Evolutionary conservation across 345 rosid species (phyloP).

Genomic region (Citrus mangshanensis): DNA sequence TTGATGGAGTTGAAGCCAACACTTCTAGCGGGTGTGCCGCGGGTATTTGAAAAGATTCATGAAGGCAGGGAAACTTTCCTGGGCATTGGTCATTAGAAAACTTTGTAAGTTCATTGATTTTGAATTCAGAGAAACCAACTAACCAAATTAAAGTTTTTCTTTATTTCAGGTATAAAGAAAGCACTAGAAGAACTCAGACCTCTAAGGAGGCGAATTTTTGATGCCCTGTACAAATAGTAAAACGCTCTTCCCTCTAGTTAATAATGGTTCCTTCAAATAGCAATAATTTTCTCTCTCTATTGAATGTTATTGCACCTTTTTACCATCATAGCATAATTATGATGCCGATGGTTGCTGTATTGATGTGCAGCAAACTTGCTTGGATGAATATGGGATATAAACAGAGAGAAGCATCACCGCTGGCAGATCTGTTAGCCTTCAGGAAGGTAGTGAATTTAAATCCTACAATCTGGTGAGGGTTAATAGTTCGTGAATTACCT

Average conservation of each 20-base stretch:
- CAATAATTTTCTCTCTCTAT: not conserved
- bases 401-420: constrained; percentile 70
- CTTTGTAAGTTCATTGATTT: not conserved
- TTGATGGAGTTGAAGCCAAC: constrained; percentile 86
- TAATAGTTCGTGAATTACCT: not conserved
- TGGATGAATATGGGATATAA: constrained; percentile 90
- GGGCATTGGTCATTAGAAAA: not conserved
- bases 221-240: constrained; percentile 76
- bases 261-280: not conserved
- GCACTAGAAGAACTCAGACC: constrained; percentile 83
- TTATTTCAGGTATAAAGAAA: constrained; percentile 42
- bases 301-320: not conserved
- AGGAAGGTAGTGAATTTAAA: constrained; percentile 56
- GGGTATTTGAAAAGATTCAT: constrained; percentile 84
- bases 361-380: constrained; percentile 66
- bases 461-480: constrained; percentile 2
- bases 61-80: constrained; percentile 47
- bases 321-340: not conserved
- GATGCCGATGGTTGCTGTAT: constrained; percentile 10
- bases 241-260: constrained; percentile 14
- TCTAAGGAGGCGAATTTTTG: constrained; percentile 52
- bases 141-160: not conserved
- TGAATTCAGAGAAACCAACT: not conserved
- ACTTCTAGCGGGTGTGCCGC: constrained; percentile 88
- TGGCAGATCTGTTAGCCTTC: constrained; percentile 92